phyloP scores from a whole-genome alignment of 805 yeast species.

The Saccharomycopsis amapae region DNA sequence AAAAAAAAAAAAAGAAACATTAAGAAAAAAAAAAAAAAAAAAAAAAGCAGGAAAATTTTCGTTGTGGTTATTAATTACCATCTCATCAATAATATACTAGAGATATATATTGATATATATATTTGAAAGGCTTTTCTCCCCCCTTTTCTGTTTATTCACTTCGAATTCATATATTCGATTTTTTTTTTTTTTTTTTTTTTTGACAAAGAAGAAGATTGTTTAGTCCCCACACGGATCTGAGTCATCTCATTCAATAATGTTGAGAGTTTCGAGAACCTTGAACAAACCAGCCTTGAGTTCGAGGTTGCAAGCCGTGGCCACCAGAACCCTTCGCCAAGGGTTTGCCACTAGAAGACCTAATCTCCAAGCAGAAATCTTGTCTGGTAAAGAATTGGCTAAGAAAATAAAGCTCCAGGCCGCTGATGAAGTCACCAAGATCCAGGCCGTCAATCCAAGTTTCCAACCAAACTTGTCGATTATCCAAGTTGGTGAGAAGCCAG shows the following conservation, averaged over 20 bases:
- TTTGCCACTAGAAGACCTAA: constrained; percentile 1
- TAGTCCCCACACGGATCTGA: too few relatives aligned
- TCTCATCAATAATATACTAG: background rate
- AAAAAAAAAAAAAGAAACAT: too few relatives aligned
- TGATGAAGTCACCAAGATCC: constrained; percentile 39
- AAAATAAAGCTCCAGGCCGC: constrained; percentile 27
- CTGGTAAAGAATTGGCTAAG: constrained; percentile 32
- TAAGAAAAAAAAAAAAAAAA: background rate
- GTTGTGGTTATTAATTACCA: background rate
- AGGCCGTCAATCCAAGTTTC: constrained; percentile 42
- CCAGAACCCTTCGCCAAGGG: background rate
- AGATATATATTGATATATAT: background rate
- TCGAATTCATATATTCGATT: too few relatives aligned
- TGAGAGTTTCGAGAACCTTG: background rate
- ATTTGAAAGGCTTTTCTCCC: background rate
- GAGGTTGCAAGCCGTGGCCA: background rate
- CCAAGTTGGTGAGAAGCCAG: constrained; percentile 88
- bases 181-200: background rate
- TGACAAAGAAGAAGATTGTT: too few relatives aligned
- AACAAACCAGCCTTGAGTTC: background rate
- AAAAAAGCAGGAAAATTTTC: background rate
- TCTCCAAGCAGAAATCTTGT: constrained; percentile 22
- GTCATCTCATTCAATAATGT: too few relatives aligned
- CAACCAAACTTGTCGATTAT: constrained; percentile 73
- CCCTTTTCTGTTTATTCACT: background rate